Evolutionary conservation across 208 protist species (phyloP).

Genomic region (Entamoeba invadens): DNA sequence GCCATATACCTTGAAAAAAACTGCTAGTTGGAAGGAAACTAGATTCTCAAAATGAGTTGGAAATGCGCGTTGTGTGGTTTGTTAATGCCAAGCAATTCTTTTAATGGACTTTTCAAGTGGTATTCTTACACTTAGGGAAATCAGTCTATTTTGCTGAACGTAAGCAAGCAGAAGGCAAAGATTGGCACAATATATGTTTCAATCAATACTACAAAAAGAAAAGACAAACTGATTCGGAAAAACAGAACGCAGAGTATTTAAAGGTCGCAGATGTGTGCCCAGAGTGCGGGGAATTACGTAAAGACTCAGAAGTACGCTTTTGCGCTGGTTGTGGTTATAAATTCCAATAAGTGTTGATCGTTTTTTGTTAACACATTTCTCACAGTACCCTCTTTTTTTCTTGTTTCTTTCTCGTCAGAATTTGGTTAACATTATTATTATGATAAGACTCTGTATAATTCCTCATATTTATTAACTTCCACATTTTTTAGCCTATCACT

Average conservation of each 20-base stretch:
- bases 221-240: background rate
- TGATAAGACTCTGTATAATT: too few relatives aligned
- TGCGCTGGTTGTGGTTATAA: background rate
- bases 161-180: background rate
- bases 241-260: background rate
- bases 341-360: background rate
- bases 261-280: background rate
- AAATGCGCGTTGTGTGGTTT: background rate
- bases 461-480: too few relatives aligned
- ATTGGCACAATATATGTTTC: background rate
- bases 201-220: slow-evolving; percentile 1
- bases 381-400: too few relatives aligned
- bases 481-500: too few relatives aligned
- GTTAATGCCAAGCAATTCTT: background rate
- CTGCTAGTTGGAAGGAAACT: too few relatives aligned
- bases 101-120: background rate
- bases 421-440: too few relatives aligned
- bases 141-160: slow-evolving; percentile 1
- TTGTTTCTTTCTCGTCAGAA: too few relatives aligned
- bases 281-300: background rate
- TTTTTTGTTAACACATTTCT: too few relatives aligned
- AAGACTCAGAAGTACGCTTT: background rate
- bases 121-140: background rate
- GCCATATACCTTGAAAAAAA: too few relatives aligned
- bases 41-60: background rate